Percentiles rank a stretch among this genome's conserved stretches.
These are phyloP conservation scores for Oleoguttula mirabilis DNA, from an alignment of 495 filamentous ascomycete genomes.

Conservation along the genomic window DNA sequence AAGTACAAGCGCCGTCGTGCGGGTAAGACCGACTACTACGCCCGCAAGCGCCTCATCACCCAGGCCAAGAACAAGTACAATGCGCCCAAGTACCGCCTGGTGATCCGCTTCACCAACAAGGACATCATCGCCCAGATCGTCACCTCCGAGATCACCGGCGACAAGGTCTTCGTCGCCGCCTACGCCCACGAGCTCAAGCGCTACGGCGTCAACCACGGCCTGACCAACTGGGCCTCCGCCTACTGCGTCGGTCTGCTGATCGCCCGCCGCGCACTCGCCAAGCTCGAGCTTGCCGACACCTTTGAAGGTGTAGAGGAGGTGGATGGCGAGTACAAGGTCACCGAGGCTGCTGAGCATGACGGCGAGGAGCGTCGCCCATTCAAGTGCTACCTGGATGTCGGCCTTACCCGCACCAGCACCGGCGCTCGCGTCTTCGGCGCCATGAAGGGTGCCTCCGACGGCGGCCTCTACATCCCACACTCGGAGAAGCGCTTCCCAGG, in stretches of 20 bases:
- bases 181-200: constrained; percentile 96
- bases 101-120: constrained; percentile 99
- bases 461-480: constrained; percentile 93
- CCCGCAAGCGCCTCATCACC: constrained; percentile 97
- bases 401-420: constrained; percentile 90
- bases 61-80: constrained; percentile 99
- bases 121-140: constrained; percentile 98
- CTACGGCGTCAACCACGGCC: constrained; percentile 94
- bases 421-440: constrained; percentile 97
- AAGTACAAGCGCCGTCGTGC: constrained; percentile 96
- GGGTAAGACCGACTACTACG: constrained; percentile 99
- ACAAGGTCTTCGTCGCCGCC: constrained; percentile 87
- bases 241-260: constrained; percentile 94
- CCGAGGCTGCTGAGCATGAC: constrained; percentile 75
- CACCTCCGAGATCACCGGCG: constrained; percentile 88
- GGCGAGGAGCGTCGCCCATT: constrained; percentile 85
- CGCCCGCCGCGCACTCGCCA: constrained; percentile 89
- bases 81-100: constrained; percentile 97
- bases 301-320: constrained; percentile 92
- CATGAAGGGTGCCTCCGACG: constrained; percentile 99
- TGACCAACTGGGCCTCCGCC: constrained; percentile 99
- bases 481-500: constrained; percentile 98
- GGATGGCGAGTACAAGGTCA: constrained; percentile 85
- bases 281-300: constrained; percentile 82
- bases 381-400: constrained; percentile 97